Conservation (phyloP, 768 basidiomycete genomes). For the Mrakia blollopis region DNA sequence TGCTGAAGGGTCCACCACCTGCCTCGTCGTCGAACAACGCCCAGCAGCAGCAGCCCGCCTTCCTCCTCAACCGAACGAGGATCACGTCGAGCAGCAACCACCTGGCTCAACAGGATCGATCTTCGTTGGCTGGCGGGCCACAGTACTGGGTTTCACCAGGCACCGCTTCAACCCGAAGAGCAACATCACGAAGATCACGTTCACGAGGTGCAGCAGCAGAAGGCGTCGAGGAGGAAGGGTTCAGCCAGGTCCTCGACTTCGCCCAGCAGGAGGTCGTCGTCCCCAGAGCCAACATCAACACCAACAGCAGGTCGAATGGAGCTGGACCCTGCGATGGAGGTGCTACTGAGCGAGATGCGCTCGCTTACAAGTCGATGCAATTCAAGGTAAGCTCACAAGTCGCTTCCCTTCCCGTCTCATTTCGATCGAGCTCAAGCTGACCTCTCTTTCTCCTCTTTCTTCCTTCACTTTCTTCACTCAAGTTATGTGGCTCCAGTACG, state of each 20-base stretch:
- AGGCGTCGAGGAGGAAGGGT: not conserved
- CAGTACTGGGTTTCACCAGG: slow-evolving; percentile 6
- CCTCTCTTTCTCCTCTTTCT: not conserved
- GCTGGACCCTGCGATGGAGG: slow-evolving; percentile 1
- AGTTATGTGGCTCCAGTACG: slow-evolving; percentile 9
- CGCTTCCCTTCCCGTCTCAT: not conserved
- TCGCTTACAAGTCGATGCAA: slow-evolving; percentile 13
- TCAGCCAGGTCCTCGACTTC: not conserved
- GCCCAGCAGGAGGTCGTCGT: not conserved
- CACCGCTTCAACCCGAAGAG: not conserved
- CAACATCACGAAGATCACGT: not conserved
- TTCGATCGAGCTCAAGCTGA: not conserved
- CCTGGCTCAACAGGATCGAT: not conserved
- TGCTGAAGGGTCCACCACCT: not conserved
- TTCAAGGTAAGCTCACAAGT: slow-evolving; percentile 9
- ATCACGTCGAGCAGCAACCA: too few relatives aligned
- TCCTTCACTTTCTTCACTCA: not conserved
- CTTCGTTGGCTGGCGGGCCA: not conserved
- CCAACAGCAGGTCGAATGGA: not conserved
- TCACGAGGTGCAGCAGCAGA: not conserved
- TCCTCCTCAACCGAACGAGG: not conserved
- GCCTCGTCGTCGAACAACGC: not conserved
- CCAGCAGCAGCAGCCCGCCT: not conserved
- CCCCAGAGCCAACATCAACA: not conserved
- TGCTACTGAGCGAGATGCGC: slow-evolving; percentile 2